Percentiles rank a stretch among this genome's conserved stretches.
Evolutionary conservation across 306 rosid genomes (phyloP).

Genomic region (Potentilla sterilis): DNA sequence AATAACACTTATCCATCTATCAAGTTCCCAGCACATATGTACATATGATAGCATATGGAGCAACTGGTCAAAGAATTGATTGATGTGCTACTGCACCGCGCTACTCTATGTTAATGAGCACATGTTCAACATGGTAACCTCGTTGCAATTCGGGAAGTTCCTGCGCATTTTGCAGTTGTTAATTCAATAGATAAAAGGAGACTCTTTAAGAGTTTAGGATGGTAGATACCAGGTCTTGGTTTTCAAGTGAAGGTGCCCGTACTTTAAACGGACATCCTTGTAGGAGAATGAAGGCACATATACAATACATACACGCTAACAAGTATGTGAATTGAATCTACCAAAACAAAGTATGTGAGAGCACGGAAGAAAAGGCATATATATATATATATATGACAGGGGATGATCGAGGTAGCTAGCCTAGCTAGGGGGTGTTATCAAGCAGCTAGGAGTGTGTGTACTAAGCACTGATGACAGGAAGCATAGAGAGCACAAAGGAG

Average conservation of each 20-base stretch:
- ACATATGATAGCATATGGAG: too few relatives aligned
- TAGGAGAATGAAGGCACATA: too few relatives aligned
- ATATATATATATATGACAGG: too few relatives aligned
- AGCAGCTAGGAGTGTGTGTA: not conserved
- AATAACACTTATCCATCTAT: too few relatives aligned
- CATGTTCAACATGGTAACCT: not conserved
- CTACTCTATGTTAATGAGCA: not conserved
- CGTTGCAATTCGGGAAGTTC: too few relatives aligned
- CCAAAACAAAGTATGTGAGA: not conserved
- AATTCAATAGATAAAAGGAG: not conserved
- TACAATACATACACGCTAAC: too few relatives aligned
- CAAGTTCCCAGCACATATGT: not conserved
- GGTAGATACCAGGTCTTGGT: too few relatives aligned
- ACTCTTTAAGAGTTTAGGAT: not conserved
- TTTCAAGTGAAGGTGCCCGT: too few relatives aligned
- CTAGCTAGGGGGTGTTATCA: not conserved
- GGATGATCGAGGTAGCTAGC: too few relatives aligned
- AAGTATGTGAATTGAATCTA: too few relatives aligned
- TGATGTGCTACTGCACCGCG: not conserved
- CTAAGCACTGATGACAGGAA: not conserved
- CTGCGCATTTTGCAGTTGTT: not conserved
- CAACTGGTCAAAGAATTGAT: too few relatives aligned
- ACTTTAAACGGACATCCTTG: too few relatives aligned
- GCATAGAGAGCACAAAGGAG: conserved; percentile 4
- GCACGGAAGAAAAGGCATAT: not conserved